These are phyloP conservation scores for Scutellaria barbata DNA, from an alignment of 257 asterid genomes.

Conservation along the genomic window DNA sequence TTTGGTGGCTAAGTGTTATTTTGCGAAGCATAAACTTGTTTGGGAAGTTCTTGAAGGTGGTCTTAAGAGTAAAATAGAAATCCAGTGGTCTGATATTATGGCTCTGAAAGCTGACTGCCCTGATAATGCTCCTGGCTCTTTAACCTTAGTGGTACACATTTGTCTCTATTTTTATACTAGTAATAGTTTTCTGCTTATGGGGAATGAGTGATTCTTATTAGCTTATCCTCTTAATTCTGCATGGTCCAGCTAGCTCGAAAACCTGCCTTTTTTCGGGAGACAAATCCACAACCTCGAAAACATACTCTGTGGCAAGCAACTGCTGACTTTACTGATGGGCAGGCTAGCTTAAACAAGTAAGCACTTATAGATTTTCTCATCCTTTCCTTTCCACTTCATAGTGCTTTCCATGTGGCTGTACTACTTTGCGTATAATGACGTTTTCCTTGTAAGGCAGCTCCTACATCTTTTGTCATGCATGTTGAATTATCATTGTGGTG, in stretches of 20 bases:
- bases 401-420: background rate
- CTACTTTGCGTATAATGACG: background rate
- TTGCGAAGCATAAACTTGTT: slow-evolving; percentile 86
- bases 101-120: slow-evolving; percentile 74
- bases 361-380: slow-evolving; percentile 12
- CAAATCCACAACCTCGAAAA: slow-evolving; percentile 89
- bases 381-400: slow-evolving; percentile 6
- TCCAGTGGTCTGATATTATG: slow-evolving; percentile 83
- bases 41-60: slow-evolving; percentile 94
- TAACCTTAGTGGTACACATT: slow-evolving; percentile 69
- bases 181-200: background rate
- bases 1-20: slow-evolving; percentile 92
- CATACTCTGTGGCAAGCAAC: slow-evolving; percentile 86
- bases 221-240: slow-evolving; percentile 18
- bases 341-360: slow-evolving; percentile 75
- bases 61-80: slow-evolving; percentile 86
- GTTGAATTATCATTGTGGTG: slow-evolving; percentile 1
- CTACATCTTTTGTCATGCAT: slow-evolving; percentile 20
- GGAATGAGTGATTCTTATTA: background rate
- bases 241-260: slow-evolving; percentile 65
- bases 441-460: slow-evolving; percentile 14
- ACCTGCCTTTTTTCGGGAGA: slow-evolving; percentile 77
- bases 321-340: slow-evolving; percentile 81
- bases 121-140: slow-evolving; percentile 57
- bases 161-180: slow-evolving; percentile 2